Evolutionary conservation across 1,284 basidiomycete species (phyloP).

Genomic region (Paramarasmius palmivorus): DNA sequence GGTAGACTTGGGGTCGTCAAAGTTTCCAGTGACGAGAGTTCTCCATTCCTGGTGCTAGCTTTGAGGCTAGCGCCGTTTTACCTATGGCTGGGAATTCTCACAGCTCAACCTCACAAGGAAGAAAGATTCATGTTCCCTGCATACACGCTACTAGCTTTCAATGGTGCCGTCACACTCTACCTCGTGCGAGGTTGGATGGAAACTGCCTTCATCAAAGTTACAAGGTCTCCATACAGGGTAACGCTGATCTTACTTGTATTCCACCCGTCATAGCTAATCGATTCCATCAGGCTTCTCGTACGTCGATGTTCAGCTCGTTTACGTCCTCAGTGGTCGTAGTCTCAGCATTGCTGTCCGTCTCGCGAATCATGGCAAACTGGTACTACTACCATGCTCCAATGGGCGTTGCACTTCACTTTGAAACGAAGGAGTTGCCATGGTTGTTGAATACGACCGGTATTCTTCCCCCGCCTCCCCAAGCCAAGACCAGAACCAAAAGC

Average conservation of each 20-base stretch:
- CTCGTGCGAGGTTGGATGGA: constrained; percentile 87
- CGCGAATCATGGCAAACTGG: constrained; percentile 80
- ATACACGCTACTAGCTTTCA: constrained; percentile 92
- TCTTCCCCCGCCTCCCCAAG: constrained; percentile 41
- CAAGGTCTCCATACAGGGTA: constrained; percentile 80
- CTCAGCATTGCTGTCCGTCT: constrained; percentile 70
- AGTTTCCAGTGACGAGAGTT: constrained; percentile 60
- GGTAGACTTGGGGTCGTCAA: constrained; percentile 74
- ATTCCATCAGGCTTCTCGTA: constrained; percentile 68
- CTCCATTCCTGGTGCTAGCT: constrained; percentile 75
- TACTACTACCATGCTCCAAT: constrained; percentile 93
- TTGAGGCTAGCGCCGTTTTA: constrained; percentile 86
- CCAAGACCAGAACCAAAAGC: constrained; percentile 21
- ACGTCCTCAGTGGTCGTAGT: constrained; percentile 72
- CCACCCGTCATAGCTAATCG: constrained; percentile 12
- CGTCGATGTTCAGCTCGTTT: constrained; percentile 74
- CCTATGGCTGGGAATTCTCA: constrained; percentile 84
- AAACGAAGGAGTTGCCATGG: constrained; percentile 78
- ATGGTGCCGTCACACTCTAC: constrained; percentile 86
- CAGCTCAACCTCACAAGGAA: constrained; percentile 91
- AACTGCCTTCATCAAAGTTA: constrained; percentile 68
- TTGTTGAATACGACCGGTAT: constrained; percentile 76
- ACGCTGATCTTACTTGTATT: constrained; percentile 7
- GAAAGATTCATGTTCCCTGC: constrained; percentile 97
- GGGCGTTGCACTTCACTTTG: constrained; percentile 71